phyloP scores from a whole-genome alignment of 306 rosid species.

The Casuarina equisetifolia region DNA sequence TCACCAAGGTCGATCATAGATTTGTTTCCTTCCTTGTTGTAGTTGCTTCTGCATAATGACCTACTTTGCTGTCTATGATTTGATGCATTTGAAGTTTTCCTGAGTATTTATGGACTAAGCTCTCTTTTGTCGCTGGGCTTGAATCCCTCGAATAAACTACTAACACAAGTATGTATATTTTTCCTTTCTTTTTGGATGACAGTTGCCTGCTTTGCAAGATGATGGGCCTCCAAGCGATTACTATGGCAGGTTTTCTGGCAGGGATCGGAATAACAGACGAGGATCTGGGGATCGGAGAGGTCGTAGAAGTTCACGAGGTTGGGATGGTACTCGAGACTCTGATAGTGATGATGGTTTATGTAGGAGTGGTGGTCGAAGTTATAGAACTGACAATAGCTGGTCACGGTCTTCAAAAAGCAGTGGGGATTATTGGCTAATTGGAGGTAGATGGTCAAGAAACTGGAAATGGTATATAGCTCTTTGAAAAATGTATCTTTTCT shows the following conservation, averaged over 20 bases:
- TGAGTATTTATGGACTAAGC: background rate
- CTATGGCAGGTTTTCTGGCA: constrained; percentile 78
- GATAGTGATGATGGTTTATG: constrained; percentile 34
- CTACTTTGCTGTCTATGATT: background rate
- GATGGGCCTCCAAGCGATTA: constrained; percentile 83
- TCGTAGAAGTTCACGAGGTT: constrained; percentile 56
- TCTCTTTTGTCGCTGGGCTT: constrained; percentile 1
- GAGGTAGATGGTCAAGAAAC: constrained; percentile 70
- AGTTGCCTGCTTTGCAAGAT: constrained; percentile 96
- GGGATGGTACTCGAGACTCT: constrained; percentile 48
- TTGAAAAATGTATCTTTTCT: background rate
- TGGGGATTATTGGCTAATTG: constrained; percentile 80
- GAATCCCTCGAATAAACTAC: constrained; percentile 18
- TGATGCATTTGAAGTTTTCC: constrained; percentile 7
- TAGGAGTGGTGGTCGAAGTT: constrained; percentile 52
- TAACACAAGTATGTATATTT: constrained; percentile 13
- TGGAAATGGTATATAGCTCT: constrained; percentile 55
- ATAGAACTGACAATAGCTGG: constrained; percentile 55
- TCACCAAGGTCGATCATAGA: constrained; percentile 61
- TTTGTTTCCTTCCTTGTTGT: constrained; percentile 13
- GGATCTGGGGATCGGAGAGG: constrained; percentile 63
- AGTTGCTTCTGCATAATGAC: background rate
- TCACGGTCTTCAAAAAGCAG: constrained; percentile 51
- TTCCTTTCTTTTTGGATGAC: constrained; percentile 35
- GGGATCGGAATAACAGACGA: constrained; percentile 53